Evolutionary conservation across 805 yeast genomes (phyloP).

Genomic region (Deakozyma indianensis): DNA sequence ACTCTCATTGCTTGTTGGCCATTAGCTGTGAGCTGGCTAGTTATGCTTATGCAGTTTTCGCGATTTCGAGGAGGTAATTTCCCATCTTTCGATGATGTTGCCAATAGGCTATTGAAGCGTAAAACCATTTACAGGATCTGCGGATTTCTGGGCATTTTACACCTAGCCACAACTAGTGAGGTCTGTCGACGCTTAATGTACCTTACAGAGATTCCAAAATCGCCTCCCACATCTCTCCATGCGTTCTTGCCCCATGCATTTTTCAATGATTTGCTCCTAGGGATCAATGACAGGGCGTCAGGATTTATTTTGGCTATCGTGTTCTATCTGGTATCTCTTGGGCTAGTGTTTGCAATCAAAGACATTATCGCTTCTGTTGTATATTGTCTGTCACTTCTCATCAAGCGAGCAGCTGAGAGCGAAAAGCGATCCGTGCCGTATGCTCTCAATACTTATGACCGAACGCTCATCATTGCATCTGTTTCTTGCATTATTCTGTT

Average conservation of each 20-base stretch:
- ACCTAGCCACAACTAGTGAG: not conserved
- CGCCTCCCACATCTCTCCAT: not conserved
- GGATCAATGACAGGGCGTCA: constrained; percentile 1
- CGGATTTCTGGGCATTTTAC: constrained; percentile 3
- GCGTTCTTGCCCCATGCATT: constrained; percentile 1
- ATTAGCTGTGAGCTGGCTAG: constrained; percentile 37
- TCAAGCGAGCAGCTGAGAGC: not conserved
- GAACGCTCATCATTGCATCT: not conserved
- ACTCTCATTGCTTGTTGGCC: constrained; percentile 59
- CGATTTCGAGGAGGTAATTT: constrained; percentile 50
- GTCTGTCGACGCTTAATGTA: constrained; percentile 1
- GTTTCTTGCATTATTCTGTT: constrained; percentile 36
- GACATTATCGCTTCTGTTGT: not conserved
- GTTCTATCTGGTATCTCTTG: constrained; percentile 3
- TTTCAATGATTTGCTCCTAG: constrained; percentile 5
- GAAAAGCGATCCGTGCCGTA: not conserved
- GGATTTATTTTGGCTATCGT: constrained; percentile 3
- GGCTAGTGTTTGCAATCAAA: not conserved
- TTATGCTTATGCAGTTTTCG: constrained; percentile 42
- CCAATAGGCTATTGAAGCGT: constrained; percentile 19
- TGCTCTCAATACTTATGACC: not conserved
- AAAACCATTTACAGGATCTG: constrained; percentile 2
- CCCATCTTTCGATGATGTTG: constrained; percentile 31
- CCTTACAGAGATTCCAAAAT: constrained; percentile 1
- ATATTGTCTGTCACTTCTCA: not conserved